Base-by-base conservation (phyloP, 1,284 basidiomycete species). In the Anthracocystis setariae region DNA sequence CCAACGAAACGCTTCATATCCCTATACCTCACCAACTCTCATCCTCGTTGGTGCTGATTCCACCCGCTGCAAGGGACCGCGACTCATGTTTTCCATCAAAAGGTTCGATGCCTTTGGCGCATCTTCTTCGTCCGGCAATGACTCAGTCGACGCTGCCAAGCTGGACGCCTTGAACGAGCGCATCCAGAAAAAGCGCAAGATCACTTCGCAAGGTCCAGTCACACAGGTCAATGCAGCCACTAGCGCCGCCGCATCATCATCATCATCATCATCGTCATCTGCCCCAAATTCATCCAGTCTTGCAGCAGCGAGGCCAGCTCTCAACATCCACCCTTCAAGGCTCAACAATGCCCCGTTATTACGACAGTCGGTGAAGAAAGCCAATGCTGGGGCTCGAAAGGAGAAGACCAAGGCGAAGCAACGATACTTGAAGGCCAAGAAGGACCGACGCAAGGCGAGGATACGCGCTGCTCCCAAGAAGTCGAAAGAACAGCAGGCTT, bases 401-500 rank as follows among this genome's bases (percentile, higher is more conserved):
- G 67, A 67, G 10, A 81, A 79, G 52, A 82, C 80, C 2, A 80
- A 76, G 48, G 80, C 80, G 18, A 82, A 82, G 51, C 68, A 76
- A 44, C 49, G 80, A 25, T 82, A 82, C 44, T 57, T 81, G 21
- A 76, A 77, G 17, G 77, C 74, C 4, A 82, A 82, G 56, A 82
- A 82, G 52, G 65, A 73, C 5, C 55, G 79, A 12, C 64, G 76
- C 10, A 82, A 81, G 48, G 73, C 73, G 1, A 66, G 62, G 24
- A 64, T 63, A 25, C 55, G 64, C 17, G 62, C 76, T n/a, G 63
- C 59, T 13, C 74, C 77, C 1, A 79, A 74, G 48, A 60, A 73
- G 45, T 49, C 61, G 12, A 76, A 76, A 47, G 53, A 42, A 18
- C 45, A 43, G 21, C 18, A 29, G 3, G 39, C 47, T 12, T 25